Evolutionary conservation across 768 basidiomycete genomes (phyloP).

Genomic region (Mycena kentingensis): DNA sequence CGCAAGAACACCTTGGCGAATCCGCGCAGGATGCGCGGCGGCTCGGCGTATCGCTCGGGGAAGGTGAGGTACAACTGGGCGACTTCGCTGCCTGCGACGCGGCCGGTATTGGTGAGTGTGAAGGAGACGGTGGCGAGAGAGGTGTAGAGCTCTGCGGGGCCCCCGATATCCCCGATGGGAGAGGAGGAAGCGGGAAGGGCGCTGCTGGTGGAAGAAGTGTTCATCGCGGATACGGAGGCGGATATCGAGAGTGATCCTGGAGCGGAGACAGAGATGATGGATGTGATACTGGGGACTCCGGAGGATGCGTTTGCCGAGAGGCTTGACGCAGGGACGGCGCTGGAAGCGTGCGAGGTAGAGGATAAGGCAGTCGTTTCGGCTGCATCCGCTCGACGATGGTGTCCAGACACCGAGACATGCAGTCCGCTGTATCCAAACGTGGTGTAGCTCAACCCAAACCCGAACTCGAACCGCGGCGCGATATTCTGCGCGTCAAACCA

Average conservation of each 20-base stretch:
- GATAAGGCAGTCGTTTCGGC: background rate
- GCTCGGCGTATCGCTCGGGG: slow-evolving; percentile 30
- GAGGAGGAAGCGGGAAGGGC: slow-evolving; percentile 18
- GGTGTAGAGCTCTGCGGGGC: slow-evolving; percentile 28
- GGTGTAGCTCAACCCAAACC: slow-evolving; percentile 46
- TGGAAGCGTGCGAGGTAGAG: background rate
- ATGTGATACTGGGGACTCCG: background rate
- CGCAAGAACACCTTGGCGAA: slow-evolving; percentile 30
- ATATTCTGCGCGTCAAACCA: slow-evolving; percentile 36
- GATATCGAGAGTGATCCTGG: background rate
- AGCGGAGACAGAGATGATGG: background rate
- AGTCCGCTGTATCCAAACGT: slow-evolving; percentile 41
- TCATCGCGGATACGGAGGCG: slow-evolving; percentile 14
- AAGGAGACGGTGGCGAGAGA: slow-evolving; percentile 35
- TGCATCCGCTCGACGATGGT: background rate
- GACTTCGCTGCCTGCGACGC: slow-evolving; percentile 28
- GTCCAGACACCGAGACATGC: slow-evolving; percentile 6
- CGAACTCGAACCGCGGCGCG: slow-evolving; percentile 32
- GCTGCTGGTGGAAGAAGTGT: slow-evolving; percentile 6
- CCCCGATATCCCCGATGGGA: slow-evolving; percentile 11
- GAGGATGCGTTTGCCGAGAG: background rate
- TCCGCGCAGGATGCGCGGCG: slow-evolving; percentile 37
- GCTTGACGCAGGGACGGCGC: background rate
- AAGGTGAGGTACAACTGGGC: slow-evolving; percentile 33
- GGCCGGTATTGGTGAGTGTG: slow-evolving; percentile 39